Base-by-base conservation (phyloP, 495 filamentous ascomycete species). In the Aspergillus haitiensis region DNA sequence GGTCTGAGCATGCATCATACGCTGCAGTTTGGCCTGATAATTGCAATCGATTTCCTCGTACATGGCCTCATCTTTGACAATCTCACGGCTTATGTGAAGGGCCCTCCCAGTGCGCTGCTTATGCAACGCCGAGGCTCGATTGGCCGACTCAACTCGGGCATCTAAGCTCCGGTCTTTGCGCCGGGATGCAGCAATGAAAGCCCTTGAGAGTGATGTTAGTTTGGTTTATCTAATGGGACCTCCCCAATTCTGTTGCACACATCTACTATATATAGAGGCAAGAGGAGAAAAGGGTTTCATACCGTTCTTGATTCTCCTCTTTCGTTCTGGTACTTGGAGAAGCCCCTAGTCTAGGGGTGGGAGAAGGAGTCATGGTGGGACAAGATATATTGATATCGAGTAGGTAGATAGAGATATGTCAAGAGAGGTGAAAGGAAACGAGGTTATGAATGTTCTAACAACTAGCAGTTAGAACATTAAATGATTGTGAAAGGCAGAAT, bases 171-270 rank as follows among this genome's bases (percentile, higher is more conserved):
- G 86, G 67, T 97, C 93, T 65, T 89, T 88, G 51, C 93, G 82
- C 61, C 93, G 80, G n/a, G 93, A 98, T 3, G 93, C 93, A 9
- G 94, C 93, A 64, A 97, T 94, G 66, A 96, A 98, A 40, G 93
- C 93, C 63, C 93, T 89, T 64, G 57, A 5, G 13, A 21, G n/a
- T 47, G 1, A 47, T 40, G 37, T 47, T 47, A 47, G 44, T 16
- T 21, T 47, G 9, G 16, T 2, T 47, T 16, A 46, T 46, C 5
- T 13, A 27, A 27, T 27, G 3, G 21, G 21, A 3, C 21, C 3
- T 3, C 21, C 21, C 21, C 21, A 1, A 27, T 27, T 27, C 21
- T 27, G 21, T 3, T 27, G 54, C 31, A 53, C 3, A 40, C 10
- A 31, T 21, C 42, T 16, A 13, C 13, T 40, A 40, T 40, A 40